Base-by-base conservation (phyloP, 345 rosid species). In the Gynandropsis gynandra region DNA sequence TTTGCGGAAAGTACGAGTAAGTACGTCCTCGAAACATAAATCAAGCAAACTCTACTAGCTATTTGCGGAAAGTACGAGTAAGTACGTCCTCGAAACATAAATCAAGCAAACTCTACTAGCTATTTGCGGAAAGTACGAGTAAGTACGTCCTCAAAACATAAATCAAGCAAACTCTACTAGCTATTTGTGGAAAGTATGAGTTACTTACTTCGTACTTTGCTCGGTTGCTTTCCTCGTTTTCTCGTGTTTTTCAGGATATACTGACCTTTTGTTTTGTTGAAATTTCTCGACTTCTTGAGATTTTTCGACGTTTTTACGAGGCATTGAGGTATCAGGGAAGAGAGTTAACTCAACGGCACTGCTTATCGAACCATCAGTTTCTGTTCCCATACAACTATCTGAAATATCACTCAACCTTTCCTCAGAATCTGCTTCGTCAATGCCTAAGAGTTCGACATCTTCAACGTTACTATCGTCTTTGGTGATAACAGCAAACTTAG, bases 361-460 rank as follows among this genome's bases (percentile, higher is more conserved):
- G 21, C 61, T 27, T 18, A 73, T 40, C 8, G 82, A 79, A 49
- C 76, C 80, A 63, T 87, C 89, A 20, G 85, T 78, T 67, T 87
- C 89, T 8, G 83, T 76, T 52, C 76, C 89, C 83, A 81, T 79
- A 59, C 47, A 82, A 19, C 80, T 66, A 55, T 81, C 89, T 42
- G 95, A 85, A 44, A 81, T 81, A 63, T 87, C 89, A 74, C 82
- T 79, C 61, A 85, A 64, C 61, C 78, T 73, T 72, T 81, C 80
- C 31, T 77, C 85, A 24, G 74, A 64, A 67, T 77, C 75, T 42
- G 47, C 87, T 54, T 74, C 76, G 36, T 75, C 78, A 61, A 72
- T 67, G 53, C 74, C 82, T 68, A 82, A 56, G 44, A 80, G 81
- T 35, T 75, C 81, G 59, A 72, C 45, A 16, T 80, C 82, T 6